Percentiles rank a stretch among this genome's conserved stretches.
Evolutionary conservation across 345 rosid genomes (phyloP).

Genomic region (Cardiospermum halicacabum): DNA sequence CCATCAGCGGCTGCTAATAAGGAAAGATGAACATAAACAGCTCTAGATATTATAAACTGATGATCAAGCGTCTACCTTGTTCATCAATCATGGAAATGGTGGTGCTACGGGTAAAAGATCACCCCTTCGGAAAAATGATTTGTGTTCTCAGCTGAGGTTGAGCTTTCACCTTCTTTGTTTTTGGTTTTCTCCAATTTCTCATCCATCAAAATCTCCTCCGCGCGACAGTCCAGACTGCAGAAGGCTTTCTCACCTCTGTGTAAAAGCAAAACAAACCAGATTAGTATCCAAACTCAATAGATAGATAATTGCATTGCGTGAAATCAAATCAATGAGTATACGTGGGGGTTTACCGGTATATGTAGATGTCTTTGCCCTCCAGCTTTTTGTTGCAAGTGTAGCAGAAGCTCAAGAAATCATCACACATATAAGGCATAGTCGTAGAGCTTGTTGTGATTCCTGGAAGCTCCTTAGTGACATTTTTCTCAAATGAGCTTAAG

Average conservation of each 20-base stretch:
- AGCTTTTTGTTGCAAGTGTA: conserved; percentile 63
- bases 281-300: background rate
- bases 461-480: conserved; percentile 17
- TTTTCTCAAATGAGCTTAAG: conserved; percentile 16
- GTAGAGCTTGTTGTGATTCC: conserved; percentile 12
- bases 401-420: conserved; percentile 65
- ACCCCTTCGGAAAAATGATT: conserved; percentile 34
- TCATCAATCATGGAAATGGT: conserved; percentile 29
- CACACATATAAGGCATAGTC: conserved; percentile 19
- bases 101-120: conserved; percentile 23
- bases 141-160: conserved; percentile 17
- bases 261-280: background rate
- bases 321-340: background rate
- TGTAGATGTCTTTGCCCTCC: conserved; percentile 67
- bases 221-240: conserved; percentile 69
- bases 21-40: conserved; percentile 58
- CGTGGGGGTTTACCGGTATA: conserved; percentile 56
- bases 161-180: conserved; percentile 20
- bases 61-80: conserved; percentile 34
- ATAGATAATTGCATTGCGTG: background rate
- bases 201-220: conserved; percentile 56
- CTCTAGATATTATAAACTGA: conserved; percentile 62
- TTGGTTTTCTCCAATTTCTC: conserved; percentile 36
- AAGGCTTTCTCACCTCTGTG: conserved; percentile 87
- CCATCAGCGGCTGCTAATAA: conserved; percentile 72